Base-by-base conservation (phyloP, 2,329 filamentous ascomycete genomes). In the Clonostachys solani region DNA sequence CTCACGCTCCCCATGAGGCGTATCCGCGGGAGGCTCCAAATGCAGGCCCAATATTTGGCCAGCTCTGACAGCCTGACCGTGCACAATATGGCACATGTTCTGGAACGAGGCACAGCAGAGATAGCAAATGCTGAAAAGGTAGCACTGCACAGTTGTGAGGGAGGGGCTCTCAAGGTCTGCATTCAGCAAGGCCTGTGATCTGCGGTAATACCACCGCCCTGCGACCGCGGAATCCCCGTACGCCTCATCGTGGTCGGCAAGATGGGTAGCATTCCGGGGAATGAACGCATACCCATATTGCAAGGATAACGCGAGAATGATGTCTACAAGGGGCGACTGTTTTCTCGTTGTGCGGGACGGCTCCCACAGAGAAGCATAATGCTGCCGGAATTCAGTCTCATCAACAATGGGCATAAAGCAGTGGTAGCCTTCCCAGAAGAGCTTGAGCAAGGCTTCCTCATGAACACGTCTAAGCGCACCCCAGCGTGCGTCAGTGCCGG, bases 261-360 rank as follows among this genome's bases (percentile, higher is more conserved):
- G 19, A 3, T 46, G 40, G 5, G 43, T n/a, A 18, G 41, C 40
- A 16, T 45, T 44, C 6, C 57, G 55, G 45, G 63, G 55, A 46
- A 58, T 50, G 42, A 59, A 53, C 12, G 56, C 48, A 6, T 59
- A 58, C 43, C 68, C 67, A 36, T 72, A 70, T 55, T 79, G 75
- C 62, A 80, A 72, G 50, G 71, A 74, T 8, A 79, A 47, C 0
- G 76, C 76, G 16, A 80, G 56, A 34, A 78, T 59, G 23, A 79
- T 77, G 48, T 80, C 77, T 1, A 75, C 71, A 1, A 80, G 61
- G 2, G 76, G 67, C 4, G 75, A 80, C 4, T 68, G 62, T 46
- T 67, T 67, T 9, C 75, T 63, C 10, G 45, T 33, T 17, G 42
- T 23, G 29, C 38, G 47, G 12, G 35, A 18, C 12, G 45, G 38